phyloP scores from a whole-genome alignment of 139 green algal species.

The Spirogloea muscicola region DNA sequence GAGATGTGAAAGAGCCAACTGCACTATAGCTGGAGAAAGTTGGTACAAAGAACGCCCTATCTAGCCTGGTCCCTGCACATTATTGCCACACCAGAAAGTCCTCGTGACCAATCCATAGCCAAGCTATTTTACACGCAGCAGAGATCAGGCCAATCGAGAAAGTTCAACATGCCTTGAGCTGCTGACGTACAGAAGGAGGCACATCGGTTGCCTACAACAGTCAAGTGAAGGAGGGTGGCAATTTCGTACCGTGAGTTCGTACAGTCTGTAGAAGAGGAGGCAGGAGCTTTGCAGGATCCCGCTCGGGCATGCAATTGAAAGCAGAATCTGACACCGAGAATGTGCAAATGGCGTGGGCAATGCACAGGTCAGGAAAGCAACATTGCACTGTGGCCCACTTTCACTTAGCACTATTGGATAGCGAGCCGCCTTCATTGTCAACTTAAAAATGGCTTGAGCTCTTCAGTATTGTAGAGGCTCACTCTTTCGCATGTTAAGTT shows the following conservation, averaged over 20 bases:
- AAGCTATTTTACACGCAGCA: background rate
- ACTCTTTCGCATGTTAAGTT: background rate
- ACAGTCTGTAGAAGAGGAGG: constrained; percentile 62
- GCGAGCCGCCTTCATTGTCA: background rate
- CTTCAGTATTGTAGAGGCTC: background rate
- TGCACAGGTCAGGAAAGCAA: background rate
- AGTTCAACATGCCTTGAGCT: background rate
- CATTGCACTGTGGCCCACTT: background rate
- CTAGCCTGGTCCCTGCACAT: constrained; percentile 35
- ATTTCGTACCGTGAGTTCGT: constrained; percentile 33
- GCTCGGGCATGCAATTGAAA: constrained; percentile 96
- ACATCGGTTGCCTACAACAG: background rate
- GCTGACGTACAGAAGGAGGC: constrained; percentile 7
- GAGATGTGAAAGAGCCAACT: constrained; percentile 47
- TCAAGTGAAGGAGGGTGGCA: background rate
- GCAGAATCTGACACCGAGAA: constrained; percentile 61
- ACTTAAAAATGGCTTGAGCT: background rate
- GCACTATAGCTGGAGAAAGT: constrained; percentile 20
- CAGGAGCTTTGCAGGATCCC: constrained; percentile 75
- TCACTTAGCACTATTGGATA: background rate
- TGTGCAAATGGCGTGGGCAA: background rate
- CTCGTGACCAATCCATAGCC: too few species aligned
- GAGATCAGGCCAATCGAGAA: background rate
- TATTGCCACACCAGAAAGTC: background rate
- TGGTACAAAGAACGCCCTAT: background rate